A percentile compares a stretch with the other conserved stretches of the same genome.
Evolutionary conservation across 371 early-diverging fungal species (phyloP).

Genomic region (Zychaea mexicana): DNA sequence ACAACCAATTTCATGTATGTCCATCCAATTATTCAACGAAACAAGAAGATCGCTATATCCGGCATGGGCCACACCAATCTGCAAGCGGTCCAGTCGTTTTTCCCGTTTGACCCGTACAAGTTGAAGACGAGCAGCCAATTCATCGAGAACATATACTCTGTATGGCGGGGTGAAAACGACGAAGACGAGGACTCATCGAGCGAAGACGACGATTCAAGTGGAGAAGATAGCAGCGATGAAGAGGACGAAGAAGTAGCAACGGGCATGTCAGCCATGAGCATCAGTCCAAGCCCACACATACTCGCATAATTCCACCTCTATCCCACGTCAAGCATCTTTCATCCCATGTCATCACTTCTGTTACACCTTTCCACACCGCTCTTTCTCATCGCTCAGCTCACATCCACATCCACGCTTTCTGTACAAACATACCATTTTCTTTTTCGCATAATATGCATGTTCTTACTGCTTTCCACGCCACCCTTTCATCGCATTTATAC

Average conservation of each 20-base stretch:
- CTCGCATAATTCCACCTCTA: neutral
- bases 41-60: constrained; percentile 53
- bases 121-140: constrained; percentile 65
- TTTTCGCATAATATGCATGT: neutral
- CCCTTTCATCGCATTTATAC: neutral
- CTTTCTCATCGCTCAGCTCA: neutral
- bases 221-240: constrained; percentile 42
- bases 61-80: constrained; percentile 31
- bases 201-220: constrained; percentile 20
- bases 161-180: constrained; percentile 66
- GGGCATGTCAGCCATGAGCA: constrained; percentile 64
- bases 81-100: constrained; percentile 77
- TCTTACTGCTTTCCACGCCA: neutral
- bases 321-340: no score
- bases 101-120: constrained; percentile 95
- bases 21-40: constrained; percentile 75
- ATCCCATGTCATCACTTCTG: neutral
- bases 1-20: constrained; percentile 85
- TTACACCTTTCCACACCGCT: neutral
- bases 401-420: neutral
- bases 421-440: neutral
- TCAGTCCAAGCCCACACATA: constrained; percentile 51
- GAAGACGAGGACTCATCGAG: constrained; percentile 52
- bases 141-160: constrained; percentile 66
- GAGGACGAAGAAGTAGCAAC: constrained; percentile 46